Evolutionary conservation across 83 land plant genomes (phyloP).

Genomic region (Picea abies): DNA sequence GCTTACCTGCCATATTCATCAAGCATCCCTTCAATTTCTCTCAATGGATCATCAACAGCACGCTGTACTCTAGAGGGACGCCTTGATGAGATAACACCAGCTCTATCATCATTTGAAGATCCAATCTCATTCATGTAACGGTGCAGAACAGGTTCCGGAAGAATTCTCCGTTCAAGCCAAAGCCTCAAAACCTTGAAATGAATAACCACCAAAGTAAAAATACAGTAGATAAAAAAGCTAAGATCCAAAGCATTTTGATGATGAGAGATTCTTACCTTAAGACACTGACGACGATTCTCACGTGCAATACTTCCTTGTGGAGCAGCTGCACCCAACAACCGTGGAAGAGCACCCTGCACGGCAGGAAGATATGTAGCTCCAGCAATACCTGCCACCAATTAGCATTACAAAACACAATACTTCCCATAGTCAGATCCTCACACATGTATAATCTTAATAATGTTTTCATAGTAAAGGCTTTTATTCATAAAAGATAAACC

Average conservation of each 20-base stretch:
- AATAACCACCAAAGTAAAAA: slow-evolving; percentile 2
- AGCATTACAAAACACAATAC: not conserved
- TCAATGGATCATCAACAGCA: slow-evolving; percentile 95
- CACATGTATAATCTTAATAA: not conserved
- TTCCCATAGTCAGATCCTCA: not conserved
- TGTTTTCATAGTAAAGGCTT: not conserved
- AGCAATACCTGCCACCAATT: slow-evolving; percentile 55
- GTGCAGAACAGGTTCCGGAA: slow-evolving; percentile 80
- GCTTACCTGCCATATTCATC: slow-evolving; percentile 99
- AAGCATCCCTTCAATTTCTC: slow-evolving; percentile 98
- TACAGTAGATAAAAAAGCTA: not conserved
- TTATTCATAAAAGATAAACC: not conserved
- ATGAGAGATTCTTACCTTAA: slow-evolving; percentile 56
- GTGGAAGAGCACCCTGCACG: slow-evolving; percentile 87
- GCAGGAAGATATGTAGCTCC: slow-evolving; percentile 80
- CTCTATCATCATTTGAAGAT: slow-evolving; percentile 66
- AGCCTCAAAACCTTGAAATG: slow-evolving; percentile 75
- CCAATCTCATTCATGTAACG: slow-evolving; percentile 86
- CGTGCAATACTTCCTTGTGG: slow-evolving; percentile 84
- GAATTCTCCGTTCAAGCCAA: slow-evolving; percentile 90
- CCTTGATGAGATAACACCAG: slow-evolving; percentile 47
- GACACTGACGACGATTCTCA: slow-evolving; percentile 98
- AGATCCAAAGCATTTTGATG: slow-evolving; percentile 1
- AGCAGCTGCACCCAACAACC: slow-evolving; percentile 90
- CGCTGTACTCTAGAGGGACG: slow-evolving; percentile 94